Base-by-base conservation (phyloP, 2,329 filamentous ascomycete species). In the Huntiella moniliformis region DNA sequence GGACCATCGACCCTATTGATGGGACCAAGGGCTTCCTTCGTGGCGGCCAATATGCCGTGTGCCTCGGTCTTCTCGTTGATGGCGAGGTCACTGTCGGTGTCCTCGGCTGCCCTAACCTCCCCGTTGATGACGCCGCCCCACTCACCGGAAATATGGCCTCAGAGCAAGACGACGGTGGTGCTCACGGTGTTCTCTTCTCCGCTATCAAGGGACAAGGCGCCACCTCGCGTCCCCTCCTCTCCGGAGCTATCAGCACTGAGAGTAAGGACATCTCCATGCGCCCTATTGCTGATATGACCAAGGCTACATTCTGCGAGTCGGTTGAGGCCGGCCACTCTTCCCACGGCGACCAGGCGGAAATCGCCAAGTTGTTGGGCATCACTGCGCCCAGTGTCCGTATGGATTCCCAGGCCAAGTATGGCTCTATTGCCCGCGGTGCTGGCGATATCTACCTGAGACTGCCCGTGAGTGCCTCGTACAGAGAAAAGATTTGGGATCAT, bases 401-500 rank as follows among this genome's bases (percentile, higher is more conserved):
- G 81, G 91, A 98, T 66, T 93, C 84, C 44, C 91, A 98, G 65
- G 88, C 91, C 55, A 98, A 98, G 65, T 98, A 98, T 64, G 88
- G 80, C 51, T 91, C 83, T 33, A 93, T 98, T 59, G 91, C 91
- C 33, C 73, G 91, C 52, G 91, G 91, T 39, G 86, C 87, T 4
- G 91, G 87, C 42, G 91, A 98, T 58, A 79, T 98, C 53, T 98
- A 98, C 64, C 72, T 98, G 48, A 75, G 92, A 45, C 66, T 98
- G 49, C 91, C 91, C 3, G 80, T 84, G 50, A 82, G 75, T 59
- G 81, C 79, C 54, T 79, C 80, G 45, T 98, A 98, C 65, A 77
- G 93, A 61, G 91, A 98, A 71, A 98, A 98, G 74, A 98, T 98
- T 54, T 98, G 91, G 91, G 91, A 98, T 59, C 91, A 98, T 61